These are phyloP conservation scores for Calonectria pseudoturangicola DNA, from an alignment of 2,329 filamentous ascomycete species.

Conservation along the genomic window DNA sequence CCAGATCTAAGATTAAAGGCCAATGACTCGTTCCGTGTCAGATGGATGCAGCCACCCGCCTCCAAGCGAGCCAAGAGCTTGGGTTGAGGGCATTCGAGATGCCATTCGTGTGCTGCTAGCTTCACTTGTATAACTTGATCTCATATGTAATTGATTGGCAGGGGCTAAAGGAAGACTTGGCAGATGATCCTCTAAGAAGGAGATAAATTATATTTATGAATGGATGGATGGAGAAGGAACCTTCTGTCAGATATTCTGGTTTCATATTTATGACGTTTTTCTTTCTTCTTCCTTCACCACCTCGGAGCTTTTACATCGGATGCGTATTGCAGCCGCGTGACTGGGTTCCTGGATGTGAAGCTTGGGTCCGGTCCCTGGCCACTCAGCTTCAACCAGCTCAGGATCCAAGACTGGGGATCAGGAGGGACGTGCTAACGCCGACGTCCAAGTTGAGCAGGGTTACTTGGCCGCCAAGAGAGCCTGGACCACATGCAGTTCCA, in stretches of 20 bases:
- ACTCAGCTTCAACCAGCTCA: constrained; percentile 1
- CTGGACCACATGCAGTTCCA: constrained; percentile 16
- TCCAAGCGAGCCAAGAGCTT: constrained; percentile 2
- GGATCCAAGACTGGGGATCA: neutral
- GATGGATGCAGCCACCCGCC: constrained; percentile 8
- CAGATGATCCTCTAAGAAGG: neutral
- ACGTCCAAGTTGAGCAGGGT: constrained; percentile 17
- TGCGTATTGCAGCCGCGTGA: neutral
- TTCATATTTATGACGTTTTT: neutral
- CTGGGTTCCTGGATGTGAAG: neutral
- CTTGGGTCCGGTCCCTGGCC: neutral
- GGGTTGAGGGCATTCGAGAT: neutral
- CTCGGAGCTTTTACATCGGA: no score
- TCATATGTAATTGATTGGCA: neutral
- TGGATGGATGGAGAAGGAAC: no score
- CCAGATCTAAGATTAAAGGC: constrained; percentile 3
- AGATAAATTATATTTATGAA: neutral
- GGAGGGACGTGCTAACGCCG: constrained; percentile 15
- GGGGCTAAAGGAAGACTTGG: neutral
- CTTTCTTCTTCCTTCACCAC: neutral
- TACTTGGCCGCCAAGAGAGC: constrained; percentile 2
- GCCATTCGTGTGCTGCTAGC: neutral
- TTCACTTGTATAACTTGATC: neutral
- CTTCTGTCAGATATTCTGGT: no score
- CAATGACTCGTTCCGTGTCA: neutral